Conservation (phyloP, 495 filamentous ascomycete genomes). For the Durotheca rogersii region DNA sequence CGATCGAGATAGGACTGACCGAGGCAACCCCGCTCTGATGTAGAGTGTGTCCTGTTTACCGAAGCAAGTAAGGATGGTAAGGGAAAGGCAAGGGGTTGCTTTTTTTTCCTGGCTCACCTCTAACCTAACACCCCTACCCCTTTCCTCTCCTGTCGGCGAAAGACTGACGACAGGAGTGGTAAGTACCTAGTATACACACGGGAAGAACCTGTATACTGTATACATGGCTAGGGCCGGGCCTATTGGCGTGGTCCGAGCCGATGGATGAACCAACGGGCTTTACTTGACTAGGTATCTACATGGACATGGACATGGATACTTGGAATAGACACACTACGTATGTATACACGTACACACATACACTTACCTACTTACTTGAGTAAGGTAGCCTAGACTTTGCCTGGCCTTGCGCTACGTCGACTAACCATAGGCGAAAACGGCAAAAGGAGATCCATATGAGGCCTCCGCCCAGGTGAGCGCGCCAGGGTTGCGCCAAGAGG, state of each 20-base stretch:
- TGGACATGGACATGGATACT: no score
- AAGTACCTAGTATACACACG: constrained; percentile 7
- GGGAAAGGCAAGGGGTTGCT: constrained; percentile 25
- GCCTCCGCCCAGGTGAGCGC: constrained; percentile 18
- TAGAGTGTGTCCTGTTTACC: no score
- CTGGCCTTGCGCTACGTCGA: no score
- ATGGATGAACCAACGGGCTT: no score
- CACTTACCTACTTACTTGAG: background rate
- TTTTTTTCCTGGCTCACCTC: constrained; percentile 2
- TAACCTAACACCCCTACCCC: no score
- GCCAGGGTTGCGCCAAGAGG: constrained; percentile 15
- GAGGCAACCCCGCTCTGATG: constrained; percentile 50
- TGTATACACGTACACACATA: constrained; percentile 1
- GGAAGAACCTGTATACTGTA: no score
- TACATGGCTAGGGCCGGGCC: no score
- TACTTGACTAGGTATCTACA: constrained; percentile 19
- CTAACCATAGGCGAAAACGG: no score
- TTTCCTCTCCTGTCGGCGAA: no score
- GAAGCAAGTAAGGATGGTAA: no score
- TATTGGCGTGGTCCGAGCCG: constrained; percentile 16
- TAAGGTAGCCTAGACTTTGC: background rate
- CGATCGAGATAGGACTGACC: constrained; percentile 34
- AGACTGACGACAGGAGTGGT: no score
- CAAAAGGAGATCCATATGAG: constrained; percentile 6
- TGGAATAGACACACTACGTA: no score